Evolutionary conservation across 768 basidiomycete genomes (phyloP), one percentile per base, ranked within the genome.

Genomic region (Tricholomella constricta): DNA sequence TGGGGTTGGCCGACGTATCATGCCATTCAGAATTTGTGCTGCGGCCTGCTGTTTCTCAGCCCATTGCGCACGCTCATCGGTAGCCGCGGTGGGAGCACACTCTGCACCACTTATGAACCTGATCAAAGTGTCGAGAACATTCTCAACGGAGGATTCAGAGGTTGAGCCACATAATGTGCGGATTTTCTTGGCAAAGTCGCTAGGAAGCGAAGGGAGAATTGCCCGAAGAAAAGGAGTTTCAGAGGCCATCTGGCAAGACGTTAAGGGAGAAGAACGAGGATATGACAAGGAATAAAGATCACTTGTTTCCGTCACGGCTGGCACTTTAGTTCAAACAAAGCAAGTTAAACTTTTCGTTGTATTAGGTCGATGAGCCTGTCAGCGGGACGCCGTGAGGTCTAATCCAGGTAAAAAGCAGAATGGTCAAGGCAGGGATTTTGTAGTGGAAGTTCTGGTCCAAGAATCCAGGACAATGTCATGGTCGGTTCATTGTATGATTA

Each of bases 21-120:
- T 63, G 7, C 57, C 60, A 36, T 65, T 48, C 1, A 80, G 51
- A 8, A 70, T 64, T 9, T 65, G 56, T 26, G 59, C 57, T 8
- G 69, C 62, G 12, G 61, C 61, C 6, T 58, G 51, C 51, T 80
- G 78, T 37, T 71, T 71, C 45, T 68, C 67, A 9, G 63, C 45
- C 79, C 78, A 79, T 50, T 73, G 65, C 26, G 62, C 56, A 12
- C 64, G 69, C 8, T 65, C 51, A 19, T 62, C 62, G 1, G 64
- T 55, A 0, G 69, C 62, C 10, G 70, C 55, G 19, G 69, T 64
- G 9, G 72, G 51, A 12, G 71, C 62, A 58, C 67, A 69, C 11
- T 71, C 70, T 15, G 72, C 78, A 20, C 78, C 80, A 25, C 58
- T 54, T 6, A 78, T 57, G 47, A 81, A 75, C 35, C 77, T 69